A percentile compares a stretch with the other conserved stretches of the same genome.
Evolutionary conservation across 129 eudicot species (phyloP).

Genomic region (Deinandra increscens): DNA sequence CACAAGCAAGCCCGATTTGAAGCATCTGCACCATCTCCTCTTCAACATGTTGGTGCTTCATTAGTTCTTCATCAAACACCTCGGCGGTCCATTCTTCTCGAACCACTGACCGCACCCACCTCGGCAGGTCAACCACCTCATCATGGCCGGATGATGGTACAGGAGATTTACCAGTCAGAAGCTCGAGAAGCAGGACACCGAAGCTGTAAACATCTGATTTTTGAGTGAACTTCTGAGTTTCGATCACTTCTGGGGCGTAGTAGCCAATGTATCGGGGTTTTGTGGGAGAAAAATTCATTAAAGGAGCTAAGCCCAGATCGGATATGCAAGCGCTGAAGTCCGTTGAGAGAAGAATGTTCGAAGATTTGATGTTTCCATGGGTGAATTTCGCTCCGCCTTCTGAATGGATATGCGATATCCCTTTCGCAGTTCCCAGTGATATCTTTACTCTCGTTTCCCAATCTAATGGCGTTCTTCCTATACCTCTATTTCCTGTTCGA

Average conservation of each 20-base stretch:
- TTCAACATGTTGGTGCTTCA: constrained; percentile 61
- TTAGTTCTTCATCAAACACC: constrained; percentile 78
- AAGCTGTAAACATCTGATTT: constrained; percentile 93
- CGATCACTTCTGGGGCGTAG: constrained; percentile 79
- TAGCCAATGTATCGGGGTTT: constrained; percentile 62
- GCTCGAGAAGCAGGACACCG: constrained; percentile 79
- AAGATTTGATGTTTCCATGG: constrained; percentile 92
- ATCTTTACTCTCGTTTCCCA: constrained; percentile 80
- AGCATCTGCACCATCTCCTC: constrained; percentile 98
- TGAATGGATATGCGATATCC: constrained; percentile 67
- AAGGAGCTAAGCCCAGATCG: constrained; percentile 68
- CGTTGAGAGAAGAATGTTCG: constrained; percentile 64
- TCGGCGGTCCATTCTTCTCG: constrained; percentile 98
- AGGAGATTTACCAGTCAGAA: constrained; percentile 81
- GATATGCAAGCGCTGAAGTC: constrained; percentile 60
- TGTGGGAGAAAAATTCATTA: constrained; percentile 41
- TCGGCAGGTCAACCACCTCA: constrained; percentile 72
- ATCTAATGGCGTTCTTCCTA: constrained; percentile 64
- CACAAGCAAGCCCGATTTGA: constrained; percentile 82
- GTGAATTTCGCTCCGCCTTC: constrained; percentile 57
- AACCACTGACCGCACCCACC: constrained; percentile 94
- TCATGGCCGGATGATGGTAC: constrained; percentile 45
- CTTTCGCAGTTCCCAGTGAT: constrained; percentile 73
- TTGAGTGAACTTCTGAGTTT: constrained; percentile 59
- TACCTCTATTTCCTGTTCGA: constrained; percentile 56